These are phyloP conservation scores for Cytospora paraplurivora DNA, from an alignment of 2,329 filamentous ascomycete species.

Conservation along the genomic window DNA sequence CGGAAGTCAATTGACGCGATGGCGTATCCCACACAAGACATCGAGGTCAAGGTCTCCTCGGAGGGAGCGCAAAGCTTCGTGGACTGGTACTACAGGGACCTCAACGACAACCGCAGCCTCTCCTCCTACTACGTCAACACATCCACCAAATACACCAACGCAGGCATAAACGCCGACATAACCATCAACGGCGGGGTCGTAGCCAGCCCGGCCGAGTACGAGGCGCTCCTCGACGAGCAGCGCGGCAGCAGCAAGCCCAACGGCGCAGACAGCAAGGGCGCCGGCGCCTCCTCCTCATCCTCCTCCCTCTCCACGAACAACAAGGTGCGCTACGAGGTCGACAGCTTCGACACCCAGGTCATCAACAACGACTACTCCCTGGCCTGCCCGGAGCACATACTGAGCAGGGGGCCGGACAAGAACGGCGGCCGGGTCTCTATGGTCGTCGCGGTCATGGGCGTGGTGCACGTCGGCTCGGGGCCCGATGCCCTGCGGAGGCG, in stretches of 20 bases:
- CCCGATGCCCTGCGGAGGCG: conserved; percentile 64
- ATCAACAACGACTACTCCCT: conserved; percentile 68
- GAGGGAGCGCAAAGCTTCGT: conserved; percentile 70
- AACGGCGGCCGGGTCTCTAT: conserved; percentile 67
- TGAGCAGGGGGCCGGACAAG: conserved; percentile 41
- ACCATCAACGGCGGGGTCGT: conserved; percentile 76
- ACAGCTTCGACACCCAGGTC: conserved; percentile 76
- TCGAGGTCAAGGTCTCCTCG: conserved; percentile 48
- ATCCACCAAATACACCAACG: conserved; percentile 51
- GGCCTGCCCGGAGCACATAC: conserved; percentile 53
- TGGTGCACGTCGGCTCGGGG: conserved; percentile 67
- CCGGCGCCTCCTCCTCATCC: conserved; percentile 35
- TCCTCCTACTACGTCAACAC: conserved; percentile 70
- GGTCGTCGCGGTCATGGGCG: conserved; percentile 72
- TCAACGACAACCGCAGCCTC: conserved; percentile 64
- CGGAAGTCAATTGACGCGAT: conserved; percentile 28
- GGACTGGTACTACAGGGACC: conserved; percentile 73
- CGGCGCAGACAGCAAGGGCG: conserved; percentile 10
- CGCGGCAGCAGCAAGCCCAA: conserved; percentile 40
- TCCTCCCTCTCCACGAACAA: no score
- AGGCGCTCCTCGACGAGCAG: conserved; percentile 68
- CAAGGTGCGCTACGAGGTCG: conserved; percentile 67
- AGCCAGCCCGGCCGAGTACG: conserved; percentile 64
- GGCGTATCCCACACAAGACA: conserved; percentile 39
- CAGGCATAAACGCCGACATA: conserved; percentile 65